Base-by-base conservation (phyloP, 768 basidiomycete species). In the Mrakia frigida region DNA sequence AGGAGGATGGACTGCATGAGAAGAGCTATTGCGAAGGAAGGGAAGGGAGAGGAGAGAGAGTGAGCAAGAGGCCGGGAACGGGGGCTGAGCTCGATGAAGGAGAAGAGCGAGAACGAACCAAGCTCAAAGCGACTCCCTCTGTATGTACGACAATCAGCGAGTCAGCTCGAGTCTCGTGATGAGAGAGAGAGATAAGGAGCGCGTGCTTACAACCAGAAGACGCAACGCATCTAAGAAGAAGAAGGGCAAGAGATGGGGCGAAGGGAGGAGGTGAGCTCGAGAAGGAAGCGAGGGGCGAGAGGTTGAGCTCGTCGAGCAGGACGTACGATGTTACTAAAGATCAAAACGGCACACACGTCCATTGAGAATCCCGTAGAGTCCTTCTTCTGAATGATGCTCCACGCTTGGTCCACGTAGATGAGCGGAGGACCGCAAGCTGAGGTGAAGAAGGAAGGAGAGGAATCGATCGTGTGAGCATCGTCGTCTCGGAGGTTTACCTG, bases 1-100 rank as follows among this genome's bases (percentile, higher is more conserved):
- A 77, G 71, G 33, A 46, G 53, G n/a, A 77, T 37, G 21, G 71
- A 73, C n/a, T 77, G 76, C 31, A 77, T 43, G 33, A 77, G 67
- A 2, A 77, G 76, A 7, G 76, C 75, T 76, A n/a, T n/a, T n/a
- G n/a, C n/a, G n/a, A n/a, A n/a, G 69, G 11, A 7, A 18, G 23
- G 25, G 18, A 39, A 23, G 16, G 13, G 28, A n/a, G 52, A 28
- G 9, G 50, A 35, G 43, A 52, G 33, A 14, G 31, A 14, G 14
- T 35, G 61, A 63, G 7, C 11, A 37, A 6, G 16, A 23, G 53
- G 23, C 9, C 7, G 13, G 18, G 56, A 56, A 25, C 5, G 56
- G 28, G 25, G 52, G 43, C 21, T 28, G 28, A 56, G n/a, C n/a
- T 56, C n/a, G 56, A 56, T 16, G 16, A 50, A 50, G 46, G 18